A percentile compares a stretch with the other conserved stretches of the same genome.
These are phyloP conservation scores for Suillus fuscotomentosus DNA, from an alignment of 768 basidiomycete species.

Conservation along the genomic window DNA sequence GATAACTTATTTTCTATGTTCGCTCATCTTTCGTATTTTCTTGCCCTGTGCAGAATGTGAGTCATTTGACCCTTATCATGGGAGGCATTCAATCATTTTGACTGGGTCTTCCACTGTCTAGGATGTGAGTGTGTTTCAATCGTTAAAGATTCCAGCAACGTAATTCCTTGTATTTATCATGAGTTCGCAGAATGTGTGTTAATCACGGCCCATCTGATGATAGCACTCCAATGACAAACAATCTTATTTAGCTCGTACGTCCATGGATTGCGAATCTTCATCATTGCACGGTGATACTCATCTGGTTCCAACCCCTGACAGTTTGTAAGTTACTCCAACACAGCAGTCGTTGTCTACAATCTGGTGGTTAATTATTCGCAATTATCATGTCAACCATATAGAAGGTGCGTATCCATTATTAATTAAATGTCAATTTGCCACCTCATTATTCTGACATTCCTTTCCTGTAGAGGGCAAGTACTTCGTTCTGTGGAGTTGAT, in stretches of 20 bases:
- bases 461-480: neutral
- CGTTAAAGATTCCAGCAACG: neutral
- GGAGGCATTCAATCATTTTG: neutral
- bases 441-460: neutral
- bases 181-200: neutral
- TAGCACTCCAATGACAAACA: neutral
- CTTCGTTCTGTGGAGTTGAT: neutral
- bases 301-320: too few relatives aligned
- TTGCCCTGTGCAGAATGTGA: neutral
- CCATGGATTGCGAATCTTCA: too few relatives aligned
- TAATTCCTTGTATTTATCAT: neutral
- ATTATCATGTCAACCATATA: neutral
- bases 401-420: neutral
- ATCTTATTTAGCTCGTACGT: neutral
- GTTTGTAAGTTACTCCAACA: too few relatives aligned
- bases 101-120: neutral
- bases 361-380: too few relatives aligned
- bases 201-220: neutral
- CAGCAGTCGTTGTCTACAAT: too few relatives aligned
- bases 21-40: neutral
- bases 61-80: neutral
- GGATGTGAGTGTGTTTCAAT: neutral
- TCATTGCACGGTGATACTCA: too few relatives aligned
- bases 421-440: neutral
- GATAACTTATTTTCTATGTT: neutral